Conservation (phyloP, 129 eudicot species). For the Flaveria bidentis region DNA sequence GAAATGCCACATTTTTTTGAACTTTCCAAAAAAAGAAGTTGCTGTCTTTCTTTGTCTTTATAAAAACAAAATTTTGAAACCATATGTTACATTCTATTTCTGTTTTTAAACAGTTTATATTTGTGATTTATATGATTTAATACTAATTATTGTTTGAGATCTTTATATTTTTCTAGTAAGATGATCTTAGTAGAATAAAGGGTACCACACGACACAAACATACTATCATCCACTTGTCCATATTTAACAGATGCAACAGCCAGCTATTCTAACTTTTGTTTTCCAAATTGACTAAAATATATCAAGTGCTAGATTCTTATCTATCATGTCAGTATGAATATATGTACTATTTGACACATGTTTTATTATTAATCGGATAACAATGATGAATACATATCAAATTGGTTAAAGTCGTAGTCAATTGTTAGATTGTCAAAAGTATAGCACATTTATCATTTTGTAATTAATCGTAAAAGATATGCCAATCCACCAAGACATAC, state of each 20-base stretch:
- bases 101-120: too few species aligned
- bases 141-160: conserved; percentile 13
- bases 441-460: conserved; percentile 2
- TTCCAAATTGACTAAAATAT: not conserved
- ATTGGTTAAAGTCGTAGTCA: not conserved
- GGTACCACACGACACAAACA: not conserved
- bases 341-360: not conserved
- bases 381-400: not conserved
- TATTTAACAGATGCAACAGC: not conserved
- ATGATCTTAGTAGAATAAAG: conserved; percentile 2
- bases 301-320: not conserved
- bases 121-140: conserved; percentile 4
- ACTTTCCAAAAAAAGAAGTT: not conserved
- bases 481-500: not conserved
- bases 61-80: not conserved
- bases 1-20: not conserved
- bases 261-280: not conserved
- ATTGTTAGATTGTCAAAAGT: not conserved
- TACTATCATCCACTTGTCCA: too few species aligned
- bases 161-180: not conserved
- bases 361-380: not conserved
- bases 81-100: too few species aligned
- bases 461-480: too few species aligned
- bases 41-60: not conserved
- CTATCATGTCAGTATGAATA: not conserved